Conservation (phyloP, 305 asterid genomes). For the Fraxinus ornus region DNA sequence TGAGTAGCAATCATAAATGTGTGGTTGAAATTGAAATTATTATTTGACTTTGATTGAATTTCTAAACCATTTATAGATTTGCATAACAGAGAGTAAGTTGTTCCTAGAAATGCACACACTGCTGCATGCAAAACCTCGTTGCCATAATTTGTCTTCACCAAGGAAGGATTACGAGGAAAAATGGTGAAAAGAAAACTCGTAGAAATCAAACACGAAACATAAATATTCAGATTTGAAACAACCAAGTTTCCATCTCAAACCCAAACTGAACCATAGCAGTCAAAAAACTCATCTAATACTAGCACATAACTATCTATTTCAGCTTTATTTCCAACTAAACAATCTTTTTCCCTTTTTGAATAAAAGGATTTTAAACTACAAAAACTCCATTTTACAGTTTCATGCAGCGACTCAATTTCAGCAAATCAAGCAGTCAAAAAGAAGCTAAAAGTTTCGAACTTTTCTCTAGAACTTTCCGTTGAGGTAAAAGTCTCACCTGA, state of each 20-base stretch:
- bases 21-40: not conserved
- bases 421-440: not conserved
- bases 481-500: conserved; percentile 7
- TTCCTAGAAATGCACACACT: not conserved
- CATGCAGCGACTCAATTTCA: not conserved
- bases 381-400: not conserved
- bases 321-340: not conserved
- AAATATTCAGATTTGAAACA: not conserved
- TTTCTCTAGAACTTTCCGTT: not conserved
- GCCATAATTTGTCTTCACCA: not conserved
- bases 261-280: not conserved
- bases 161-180: not conserved
- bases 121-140: not conserved
- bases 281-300: not conserved
- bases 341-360: not conserved
- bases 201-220: not conserved
- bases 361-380: not conserved
- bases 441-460: not conserved
- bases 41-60: not conserved
- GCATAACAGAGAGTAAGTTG: not conserved
- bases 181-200: not conserved
- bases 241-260: not conserved
- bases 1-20: not conserved
- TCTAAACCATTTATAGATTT: not conserved
- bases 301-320: not conserved